These are phyloP conservation scores for Cytospora schulzeri DNA, from an alignment of 2,329 filamentous ascomycete genomes.

Conservation along the genomic window DNA sequence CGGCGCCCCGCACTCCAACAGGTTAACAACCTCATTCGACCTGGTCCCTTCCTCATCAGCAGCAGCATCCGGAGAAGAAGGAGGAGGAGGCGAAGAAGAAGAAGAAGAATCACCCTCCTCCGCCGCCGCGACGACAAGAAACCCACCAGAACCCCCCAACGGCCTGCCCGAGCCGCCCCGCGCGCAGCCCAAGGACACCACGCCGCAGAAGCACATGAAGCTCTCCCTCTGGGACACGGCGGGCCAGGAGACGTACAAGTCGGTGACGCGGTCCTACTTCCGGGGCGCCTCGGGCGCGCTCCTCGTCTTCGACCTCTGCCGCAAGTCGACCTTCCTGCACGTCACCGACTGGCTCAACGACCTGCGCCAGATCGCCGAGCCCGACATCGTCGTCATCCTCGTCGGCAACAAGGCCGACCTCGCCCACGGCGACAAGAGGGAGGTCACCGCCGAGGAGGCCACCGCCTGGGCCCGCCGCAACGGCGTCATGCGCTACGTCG, in stretches of 20 bases:
- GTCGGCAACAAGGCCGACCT: conserved; percentile 96
- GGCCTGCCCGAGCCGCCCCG: conserved; percentile 59
- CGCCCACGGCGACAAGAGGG: conserved; percentile 66
- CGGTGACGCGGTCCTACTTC: conserved; percentile 92
- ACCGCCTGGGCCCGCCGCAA: conserved; percentile 87
- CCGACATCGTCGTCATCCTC: conserved; percentile 89
- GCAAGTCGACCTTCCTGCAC: conserved; percentile 81
- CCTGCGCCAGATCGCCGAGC: conserved; percentile 90
- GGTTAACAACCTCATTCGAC: conserved; percentile 29
- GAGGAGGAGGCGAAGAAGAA: no score
- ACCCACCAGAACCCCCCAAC: conserved; percentile 30
- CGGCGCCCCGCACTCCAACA: conserved; percentile 71
- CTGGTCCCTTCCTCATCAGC: conserved; percentile 42
- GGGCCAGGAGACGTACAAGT: conserved; percentile 96
- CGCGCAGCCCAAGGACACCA: conserved; percentile 30
- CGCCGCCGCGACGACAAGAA: conserved; percentile 17
- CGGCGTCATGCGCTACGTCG: conserved; percentile 88
- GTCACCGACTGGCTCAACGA: conserved; percentile 94
- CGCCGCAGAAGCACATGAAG: conserved; percentile 79
- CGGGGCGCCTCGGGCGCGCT: conserved; percentile 72
- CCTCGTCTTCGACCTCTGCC: conserved; percentile 92
- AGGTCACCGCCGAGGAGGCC: conserved; percentile 81
- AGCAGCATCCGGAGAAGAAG: conserved; percentile 20
- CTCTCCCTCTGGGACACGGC: conserved; percentile 94
- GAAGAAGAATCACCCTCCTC: conserved; percentile 31